Conservation (phyloP, 805 yeast genomes). For the Saturnispora sanitii region DNA sequence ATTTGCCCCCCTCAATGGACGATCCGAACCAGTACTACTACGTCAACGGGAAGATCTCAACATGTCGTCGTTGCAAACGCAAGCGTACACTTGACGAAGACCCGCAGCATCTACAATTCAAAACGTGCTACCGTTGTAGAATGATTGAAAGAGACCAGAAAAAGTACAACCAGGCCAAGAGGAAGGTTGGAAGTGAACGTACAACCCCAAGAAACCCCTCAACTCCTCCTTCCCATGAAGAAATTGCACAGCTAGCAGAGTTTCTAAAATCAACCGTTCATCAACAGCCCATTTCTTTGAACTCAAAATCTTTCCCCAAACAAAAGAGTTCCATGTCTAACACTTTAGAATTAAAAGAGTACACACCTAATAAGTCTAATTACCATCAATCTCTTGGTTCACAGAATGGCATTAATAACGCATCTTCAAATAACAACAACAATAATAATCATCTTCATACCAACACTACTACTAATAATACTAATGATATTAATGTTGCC, state of each 20-base stretch:
- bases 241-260: constrained; percentile 14
- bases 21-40: constrained; percentile 15
- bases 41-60: constrained; percentile 28
- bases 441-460: too few species aligned
- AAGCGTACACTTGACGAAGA: constrained; percentile 47
- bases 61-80: constrained; percentile 49
- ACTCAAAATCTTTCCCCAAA: too few species aligned
- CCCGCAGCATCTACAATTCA: constrained; percentile 45
- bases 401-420: too few species aligned
- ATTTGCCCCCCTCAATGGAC: constrained; percentile 4
- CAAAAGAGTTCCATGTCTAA: background rate
- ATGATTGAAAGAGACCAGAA: constrained; percentile 40
- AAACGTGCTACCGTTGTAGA: constrained; percentile 50
- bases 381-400: too few species aligned
- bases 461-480: constrained; percentile 4
- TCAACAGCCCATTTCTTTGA: too few species aligned
- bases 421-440: background rate
- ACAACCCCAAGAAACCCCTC: constrained; percentile 13
- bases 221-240: constrained; percentile 13
- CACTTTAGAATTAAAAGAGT: constrained; percentile 7
- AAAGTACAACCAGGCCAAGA: constrained; percentile 22
- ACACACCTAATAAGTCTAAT: constrained; percentile 3
- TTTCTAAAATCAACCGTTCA: constrained; percentile 8
- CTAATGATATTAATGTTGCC: background rate
- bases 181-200: constrained; percentile 16